phyloP scores from a whole-genome alignment of 2,329 filamentous ascomycete genomes.

The Penicillium sp. region DNA sequence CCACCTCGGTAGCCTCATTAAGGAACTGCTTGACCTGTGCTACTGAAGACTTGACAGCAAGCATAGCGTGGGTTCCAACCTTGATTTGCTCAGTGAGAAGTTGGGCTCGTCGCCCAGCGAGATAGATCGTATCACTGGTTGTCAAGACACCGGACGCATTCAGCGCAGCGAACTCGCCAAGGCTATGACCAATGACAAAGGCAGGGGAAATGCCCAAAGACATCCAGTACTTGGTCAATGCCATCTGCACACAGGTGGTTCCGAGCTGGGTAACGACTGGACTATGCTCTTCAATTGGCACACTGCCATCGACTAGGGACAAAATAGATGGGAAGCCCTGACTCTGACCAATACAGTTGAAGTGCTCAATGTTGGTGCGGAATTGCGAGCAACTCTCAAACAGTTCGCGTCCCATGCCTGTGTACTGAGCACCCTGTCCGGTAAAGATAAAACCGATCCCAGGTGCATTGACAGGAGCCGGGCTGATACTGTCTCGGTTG shows the following conservation, averaged over 20 bases:
- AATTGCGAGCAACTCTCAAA: constrained; percentile 29
- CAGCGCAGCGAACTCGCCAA: constrained; percentile 44
- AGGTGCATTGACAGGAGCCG: constrained; percentile 22
- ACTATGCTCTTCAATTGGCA: constrained; percentile 21
- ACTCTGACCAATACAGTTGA: constrained; percentile 32
- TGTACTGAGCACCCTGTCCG: constrained; percentile 42
- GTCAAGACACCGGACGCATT: constrained; percentile 39
- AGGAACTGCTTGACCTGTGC: constrained; percentile 34
- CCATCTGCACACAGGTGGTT: constrained; percentile 44
- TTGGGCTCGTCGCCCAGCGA: constrained; percentile 60
- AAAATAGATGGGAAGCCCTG: constrained; percentile 34
- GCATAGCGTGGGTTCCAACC: constrained; percentile 46
- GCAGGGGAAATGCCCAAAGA: constrained; percentile 32
- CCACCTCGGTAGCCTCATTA: constrained; percentile 33
- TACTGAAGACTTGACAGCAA: constrained; percentile 44
- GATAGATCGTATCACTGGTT: constrained; percentile 52
- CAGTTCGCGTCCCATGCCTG: constrained; percentile 33
- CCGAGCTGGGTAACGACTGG: constrained; percentile 42
- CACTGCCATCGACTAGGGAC: constrained; percentile 27
- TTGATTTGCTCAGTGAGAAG: constrained; percentile 44
- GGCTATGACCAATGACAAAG: constrained; percentile 31
- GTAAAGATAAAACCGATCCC: constrained; percentile 35
- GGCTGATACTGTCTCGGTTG: constrained; percentile 20
- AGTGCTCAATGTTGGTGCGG: constrained; percentile 31
- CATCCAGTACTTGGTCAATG: constrained; percentile 36